A percentile compares a stretch with the other conserved stretches of the same genome.
Conservation (phyloP, 345 rosid species). For the Clarkia xantiana region DNA sequence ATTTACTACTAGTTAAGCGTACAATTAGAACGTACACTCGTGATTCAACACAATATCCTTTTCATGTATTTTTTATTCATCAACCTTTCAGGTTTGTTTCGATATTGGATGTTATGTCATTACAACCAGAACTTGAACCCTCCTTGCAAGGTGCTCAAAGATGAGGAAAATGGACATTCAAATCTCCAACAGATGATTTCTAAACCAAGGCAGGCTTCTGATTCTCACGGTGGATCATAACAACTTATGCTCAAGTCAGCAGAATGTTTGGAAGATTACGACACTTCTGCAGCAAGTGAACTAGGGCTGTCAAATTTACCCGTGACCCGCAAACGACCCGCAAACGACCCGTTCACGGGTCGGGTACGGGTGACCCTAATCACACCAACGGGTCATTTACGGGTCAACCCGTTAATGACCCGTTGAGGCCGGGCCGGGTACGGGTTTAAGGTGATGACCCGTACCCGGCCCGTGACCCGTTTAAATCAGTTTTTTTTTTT, state of each 20-base stretch:
- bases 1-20: constrained; percentile 57
- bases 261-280: constrained; percentile 12
- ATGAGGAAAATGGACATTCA: constrained; percentile 36
- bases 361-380: too few relatives aligned
- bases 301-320: too few relatives aligned
- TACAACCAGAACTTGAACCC: constrained; percentile 51
- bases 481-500: too few relatives aligned
- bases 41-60: too few relatives aligned
- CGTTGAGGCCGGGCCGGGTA: too few relatives aligned
- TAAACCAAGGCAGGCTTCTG: constrained; percentile 20
- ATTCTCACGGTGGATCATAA: constrained; percentile 22
- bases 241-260: too few relatives aligned
- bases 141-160: constrained; percentile 23
- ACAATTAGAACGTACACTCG: constrained; percentile 1
- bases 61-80: neutral
- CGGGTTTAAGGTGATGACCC: too few relatives aligned
- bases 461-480: too few relatives aligned
- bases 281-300: constrained; percentile 23
- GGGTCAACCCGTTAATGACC: too few relatives aligned
- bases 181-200: constrained; percentile 67
- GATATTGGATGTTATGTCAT: constrained; percentile 64
- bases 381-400: too few relatives aligned
- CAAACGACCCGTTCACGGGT: too few relatives aligned
- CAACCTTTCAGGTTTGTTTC: constrained; percentile 62
- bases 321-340: too few relatives aligned